A percentile compares a stretch with the other conserved stretches of the same genome.
phyloP scores from a whole-genome alignment of 345 rosid genomes.

The Lepidium didymum region DNA sequence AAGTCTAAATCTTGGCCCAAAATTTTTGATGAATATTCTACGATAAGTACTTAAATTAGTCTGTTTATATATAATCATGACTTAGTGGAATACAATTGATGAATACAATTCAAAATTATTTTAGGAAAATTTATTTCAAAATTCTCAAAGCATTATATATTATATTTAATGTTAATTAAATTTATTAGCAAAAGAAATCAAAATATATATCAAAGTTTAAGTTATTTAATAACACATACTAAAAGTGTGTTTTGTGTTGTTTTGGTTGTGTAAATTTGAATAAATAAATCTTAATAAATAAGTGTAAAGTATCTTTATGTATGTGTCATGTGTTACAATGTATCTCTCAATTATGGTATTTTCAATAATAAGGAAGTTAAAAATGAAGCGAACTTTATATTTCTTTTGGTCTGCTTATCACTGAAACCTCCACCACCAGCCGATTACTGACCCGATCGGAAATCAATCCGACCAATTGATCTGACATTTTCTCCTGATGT shows the following conservation, averaged over 20 bases:
- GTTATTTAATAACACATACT: background rate
- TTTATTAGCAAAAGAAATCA: background rate
- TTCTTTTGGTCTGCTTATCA: slow-evolving; percentile 45
- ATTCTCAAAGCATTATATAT: background rate
- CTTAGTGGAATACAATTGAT: too few relatives aligned
- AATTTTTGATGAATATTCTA: too few relatives aligned
- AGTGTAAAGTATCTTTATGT: background rate
- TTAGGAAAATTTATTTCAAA: background rate
- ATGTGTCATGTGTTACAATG: too few relatives aligned
- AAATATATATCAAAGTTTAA: background rate
- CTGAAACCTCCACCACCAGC: slow-evolving; percentile 19
- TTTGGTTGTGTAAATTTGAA: too few relatives aligned
- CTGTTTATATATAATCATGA: too few relatives aligned
- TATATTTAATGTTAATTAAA: background rate
- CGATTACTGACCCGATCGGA: slow-evolving; percentile 37
- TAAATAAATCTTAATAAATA: background rate
- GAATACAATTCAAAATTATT: too few relatives aligned
- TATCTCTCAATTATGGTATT: too few relatives aligned
- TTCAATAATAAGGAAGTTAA: background rate
- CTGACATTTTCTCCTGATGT: slow-evolving; percentile 9
- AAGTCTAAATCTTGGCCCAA: too few relatives aligned
- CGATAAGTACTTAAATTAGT: too few relatives aligned
- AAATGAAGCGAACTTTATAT: slow-evolving; percentile 42
- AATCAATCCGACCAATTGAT: slow-evolving; percentile 37
- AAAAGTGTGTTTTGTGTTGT: too few relatives aligned